Base-by-base conservation (phyloP, 345 rosid species). In the Citrus sinensis region DNA sequence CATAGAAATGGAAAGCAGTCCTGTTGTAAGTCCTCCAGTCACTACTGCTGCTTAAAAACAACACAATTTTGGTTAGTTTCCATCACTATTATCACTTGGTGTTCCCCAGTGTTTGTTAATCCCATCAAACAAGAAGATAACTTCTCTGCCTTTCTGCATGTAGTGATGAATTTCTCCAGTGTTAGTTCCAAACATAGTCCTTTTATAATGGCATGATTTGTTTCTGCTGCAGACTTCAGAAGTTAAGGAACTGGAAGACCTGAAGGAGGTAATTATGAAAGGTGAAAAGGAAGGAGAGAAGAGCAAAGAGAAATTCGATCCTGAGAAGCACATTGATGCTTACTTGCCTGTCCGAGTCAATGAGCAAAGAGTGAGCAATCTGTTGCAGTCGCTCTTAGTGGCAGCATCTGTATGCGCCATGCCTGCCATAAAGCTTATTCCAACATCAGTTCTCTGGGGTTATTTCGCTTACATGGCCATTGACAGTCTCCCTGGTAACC, bases 391-490 rank as follows among this genome's bases (percentile, higher is more conserved):
- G 42, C 75, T 90, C 9, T 85, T 94, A 7, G 93, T 94, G 65
- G 97, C 85, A 58, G 83, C 80, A 72, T 84, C 92, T 37, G 86
- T 92, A 14, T 78, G 67, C n/a, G 98, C 94, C 0, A 82, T 88
- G 85, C 95, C 97, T 0, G 90, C 87, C 32, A 88, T 94, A 55
- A 94, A 91, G 82, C 86, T 75, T 72, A 91, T 93, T 75, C 98
- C 98, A 0, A 87, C 98, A 46, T 91, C 97, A 29, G 87, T 93
- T 51, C 89, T 94, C 2, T 94, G 94, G 96, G 97, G 97, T 59
- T 94, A 94, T 76, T 94, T 94, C 4, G 93, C 95, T 3, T 92
- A 88, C 83, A 93, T 94, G 98, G 97, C 98, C 34, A 86, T 94
- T 6, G 97, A 94, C 83, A 93, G 97, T 81, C 96, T 94, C 20